Base-by-base conservation (phyloP, 2,329 filamentous ascomycete species). In the Paraphaeosphaeria sporulosa region DNA sequence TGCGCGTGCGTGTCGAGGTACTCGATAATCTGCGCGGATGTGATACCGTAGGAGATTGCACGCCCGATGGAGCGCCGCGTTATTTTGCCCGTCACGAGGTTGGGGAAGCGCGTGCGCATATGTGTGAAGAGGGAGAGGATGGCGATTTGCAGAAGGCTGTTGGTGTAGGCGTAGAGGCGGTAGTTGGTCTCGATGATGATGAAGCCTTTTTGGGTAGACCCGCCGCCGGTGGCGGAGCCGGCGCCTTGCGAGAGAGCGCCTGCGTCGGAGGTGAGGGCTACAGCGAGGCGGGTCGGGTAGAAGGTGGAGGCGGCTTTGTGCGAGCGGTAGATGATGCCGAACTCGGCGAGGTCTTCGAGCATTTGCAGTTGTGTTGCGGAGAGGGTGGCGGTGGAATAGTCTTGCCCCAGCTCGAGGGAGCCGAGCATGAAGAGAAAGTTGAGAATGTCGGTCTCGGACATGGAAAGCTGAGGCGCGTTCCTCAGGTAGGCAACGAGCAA, bases 141-240 rank as follows among this genome's bases (percentile, higher is more conserved):
- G 56, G 93, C 93, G 65, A 98, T 99, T 78, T 97, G 94, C 0
- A 99, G 87, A 0, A 94, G 92, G 0, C 93, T 97, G 36, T 91
- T 90, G 7, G 96, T 98, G 81, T 99, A 99, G 34, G 95, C 95
- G 81, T 99, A 99, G 68, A 99, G 82, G 27, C 95, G 91, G 81
- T 97, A 98, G 80, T 99, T 99, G 9, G 95, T 99, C 82, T 99
- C 95, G 67, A 99, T 87, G 71, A 99, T 94, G 74, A 99, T 93
- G 81, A 93, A 95, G 64, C 94, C 94, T 71, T 89, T 89, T 64
- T 83, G 79, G 19, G 71, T 58, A 53, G 59, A 69, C 57, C 49
- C 47, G 12, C 47, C 50, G 21, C 40, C 59, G 4, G 23, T 34
- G 34, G 42, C 19, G 40, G 53, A 48, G 13, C 21, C 30, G 8